phyloP scores from a whole-genome alignment of 139 green algal genomes.

The Tetraselmis chui region DNA sequence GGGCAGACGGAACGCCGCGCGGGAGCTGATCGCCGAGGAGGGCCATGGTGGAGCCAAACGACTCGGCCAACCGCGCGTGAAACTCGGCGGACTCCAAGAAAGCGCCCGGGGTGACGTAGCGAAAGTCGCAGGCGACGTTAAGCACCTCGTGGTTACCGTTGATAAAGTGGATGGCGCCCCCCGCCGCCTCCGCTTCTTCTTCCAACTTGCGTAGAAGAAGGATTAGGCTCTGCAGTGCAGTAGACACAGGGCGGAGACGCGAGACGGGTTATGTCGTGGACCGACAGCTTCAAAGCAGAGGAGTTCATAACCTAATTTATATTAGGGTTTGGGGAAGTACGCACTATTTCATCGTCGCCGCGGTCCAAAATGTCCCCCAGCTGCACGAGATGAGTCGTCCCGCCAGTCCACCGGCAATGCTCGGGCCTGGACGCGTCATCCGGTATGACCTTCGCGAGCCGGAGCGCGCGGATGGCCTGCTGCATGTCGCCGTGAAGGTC shows the following conservation, averaged over 20 bases:
- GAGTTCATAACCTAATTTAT: too few relatives aligned
- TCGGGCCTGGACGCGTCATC: background rate
- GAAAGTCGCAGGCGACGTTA: constrained; percentile 16
- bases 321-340: too few relatives aligned
- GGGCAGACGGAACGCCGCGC: too few relatives aligned
- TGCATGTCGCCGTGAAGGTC: constrained; percentile 17
- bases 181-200: constrained; percentile 2
- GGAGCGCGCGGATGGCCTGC: constrained; percentile 8
- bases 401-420: background rate
- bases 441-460: constrained; percentile 4
- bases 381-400: constrained; percentile 2
- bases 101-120: constrained; percentile 8
- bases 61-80: background rate
- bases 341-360: constrained; percentile 16
- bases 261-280: too few relatives aligned
- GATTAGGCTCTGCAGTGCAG: constrained; percentile 4
- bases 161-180: constrained; percentile 10
- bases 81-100: background rate
- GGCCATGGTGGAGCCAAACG: background rate
- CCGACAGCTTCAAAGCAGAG: too few relatives aligned
- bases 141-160: constrained; percentile 23
- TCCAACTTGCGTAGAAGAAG: constrained; percentile 1
- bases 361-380: constrained; percentile 18
- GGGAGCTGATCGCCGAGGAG: background rate
- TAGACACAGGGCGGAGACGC: too few relatives aligned